Evolutionary conservation across 768 basidiomycete genomes (phyloP).

Genomic region (Gymnopilus junonius): DNA sequence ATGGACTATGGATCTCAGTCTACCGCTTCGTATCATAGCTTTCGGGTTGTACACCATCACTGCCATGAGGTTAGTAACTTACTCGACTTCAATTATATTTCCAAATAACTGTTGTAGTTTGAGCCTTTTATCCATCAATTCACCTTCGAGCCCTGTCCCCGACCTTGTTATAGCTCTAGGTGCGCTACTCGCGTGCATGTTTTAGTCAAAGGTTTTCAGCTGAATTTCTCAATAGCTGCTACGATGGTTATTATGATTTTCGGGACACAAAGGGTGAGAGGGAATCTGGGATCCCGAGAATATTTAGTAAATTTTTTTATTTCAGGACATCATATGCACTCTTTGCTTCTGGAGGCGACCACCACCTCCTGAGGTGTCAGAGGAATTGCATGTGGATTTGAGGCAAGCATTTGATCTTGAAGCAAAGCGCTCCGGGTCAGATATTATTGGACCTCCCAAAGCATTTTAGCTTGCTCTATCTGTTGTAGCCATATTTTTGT

Average conservation of each 20-base stretch:
- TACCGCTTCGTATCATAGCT: conserved; percentile 47
- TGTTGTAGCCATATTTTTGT: not conserved
- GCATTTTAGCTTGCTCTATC: not conserved
- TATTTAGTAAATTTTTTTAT: not conserved
- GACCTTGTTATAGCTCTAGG: conserved; percentile 51
- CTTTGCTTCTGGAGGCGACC: conserved; percentile 39
- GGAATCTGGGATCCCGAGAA: too few relatives aligned
- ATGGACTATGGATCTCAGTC: conserved; percentile 42
- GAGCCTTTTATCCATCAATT: conserved; percentile 47
- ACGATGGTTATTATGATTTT: conserved; percentile 50
- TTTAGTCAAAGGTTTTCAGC: not conserved
- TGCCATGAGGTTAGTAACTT: conserved; percentile 42
- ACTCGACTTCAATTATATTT: not conserved
- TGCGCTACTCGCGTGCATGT: too few relatives aligned
- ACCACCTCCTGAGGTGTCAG: conserved; percentile 13
- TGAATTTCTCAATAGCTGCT: conserved; percentile 35
- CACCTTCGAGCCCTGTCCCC: conserved; percentile 48
- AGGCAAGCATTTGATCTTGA: conserved; percentile 18
- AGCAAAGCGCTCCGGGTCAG: not conserved
- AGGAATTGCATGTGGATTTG: conserved; percentile 17
- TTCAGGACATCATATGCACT: conserved; percentile 40
- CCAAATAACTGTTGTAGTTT: conserved; percentile 31
- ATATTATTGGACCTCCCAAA: not conserved
- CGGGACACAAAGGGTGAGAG: conserved; percentile 47
- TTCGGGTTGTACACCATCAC: conserved; percentile 43